A percentile compares a stretch with the other conserved stretches of the same genome.
Evolutionary conservation across 78 protist species (phyloP).

Genomic region (Tieghemostelium lacteum): DNA sequence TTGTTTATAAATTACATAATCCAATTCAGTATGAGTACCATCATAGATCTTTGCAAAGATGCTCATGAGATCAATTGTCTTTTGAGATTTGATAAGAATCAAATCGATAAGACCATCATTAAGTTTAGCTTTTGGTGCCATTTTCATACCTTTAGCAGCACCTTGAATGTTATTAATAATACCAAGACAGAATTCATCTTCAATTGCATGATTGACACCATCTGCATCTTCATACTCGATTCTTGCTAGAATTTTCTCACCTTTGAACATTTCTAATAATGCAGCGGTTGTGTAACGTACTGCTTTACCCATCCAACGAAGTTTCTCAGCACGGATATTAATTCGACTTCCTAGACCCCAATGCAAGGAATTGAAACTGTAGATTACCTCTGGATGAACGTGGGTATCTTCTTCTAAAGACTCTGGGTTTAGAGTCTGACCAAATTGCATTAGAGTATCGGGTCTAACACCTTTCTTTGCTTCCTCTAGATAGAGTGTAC

Average conservation of each 20-base stretch:
- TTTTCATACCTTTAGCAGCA: constrained; percentile 76
- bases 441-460: constrained; percentile 24
- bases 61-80: constrained; percentile 50
- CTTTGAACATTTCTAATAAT: constrained; percentile 47
- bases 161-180: constrained; percentile 54
- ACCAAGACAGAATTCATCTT: constrained; percentile 49
- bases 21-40: constrained; percentile 58
- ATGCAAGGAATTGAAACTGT: constrained; percentile 59
- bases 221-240: constrained; percentile 49
- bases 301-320: constrained; percentile 76
- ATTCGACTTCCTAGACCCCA: constrained; percentile 54
- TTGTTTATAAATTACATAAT: constrained; percentile 55
- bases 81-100: constrained; percentile 26
- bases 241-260: constrained; percentile 51
- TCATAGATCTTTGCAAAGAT: constrained; percentile 60
- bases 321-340: constrained; percentile 58
- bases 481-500: not conserved
- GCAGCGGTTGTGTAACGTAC: constrained; percentile 75
- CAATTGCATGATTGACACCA: constrained; percentile 9
- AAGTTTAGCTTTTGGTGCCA: constrained; percentile 68
- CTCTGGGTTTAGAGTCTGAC: not conserved
- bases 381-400: not conserved
- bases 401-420: not conserved
- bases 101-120: constrained; percentile 71
- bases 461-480: constrained; percentile 37